Evolutionary conservation across 2,329 filamentous ascomycete genomes (phyloP), one percentile per base, ranked within the genome.

Genomic region (Ophiocordyceps camponoti-rufipedis): DNA sequence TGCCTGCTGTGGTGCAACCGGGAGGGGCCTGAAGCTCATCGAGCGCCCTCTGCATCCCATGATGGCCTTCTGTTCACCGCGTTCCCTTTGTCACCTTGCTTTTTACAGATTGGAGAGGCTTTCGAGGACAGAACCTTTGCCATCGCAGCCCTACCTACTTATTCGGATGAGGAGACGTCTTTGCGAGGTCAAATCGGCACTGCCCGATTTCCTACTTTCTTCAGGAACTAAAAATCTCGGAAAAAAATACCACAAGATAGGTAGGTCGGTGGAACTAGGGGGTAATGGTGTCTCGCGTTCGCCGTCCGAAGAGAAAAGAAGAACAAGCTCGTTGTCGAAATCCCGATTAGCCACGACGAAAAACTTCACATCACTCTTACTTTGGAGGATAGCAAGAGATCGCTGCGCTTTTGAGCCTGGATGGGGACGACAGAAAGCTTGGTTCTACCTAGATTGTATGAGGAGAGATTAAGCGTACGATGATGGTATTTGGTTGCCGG

Each of bases 181-280:
- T n/a, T 16, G 29, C 42, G 28, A 41, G 19, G 28, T 16, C 42
- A 49, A 49, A 4, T 5, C 18, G 6, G 40, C 51, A 47, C 52
- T 47, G 47, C 46, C 23, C 3, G 23, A 5, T 48, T 44, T 51
- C 48, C 46, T 48, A 45, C 47, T 53, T 49, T 18, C 41, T 41
- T 23, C 23, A 23, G 5, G 23, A 23, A 23, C 23, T 3, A 23
- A 23, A 23, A 47, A 45, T 46, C 47, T 49, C 39, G 47, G 39
- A 39, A 7, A n/a, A 42, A 40, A 19, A 18, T 23, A 23, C 46
- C 42, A 50, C 53, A 53, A 52, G 52, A 46, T 48, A 48, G 46
- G 46, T 43, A 45, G 38, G 46, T 47, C 29, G 43, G 33, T 45
- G 46, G 43, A 43, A 19, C n/a, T 32, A 13, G 38, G 43, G 29